Evolutionary conservation across 2,329 filamentous ascomycete species (phyloP).

Genomic region (Fonsecaea nubica): DNA sequence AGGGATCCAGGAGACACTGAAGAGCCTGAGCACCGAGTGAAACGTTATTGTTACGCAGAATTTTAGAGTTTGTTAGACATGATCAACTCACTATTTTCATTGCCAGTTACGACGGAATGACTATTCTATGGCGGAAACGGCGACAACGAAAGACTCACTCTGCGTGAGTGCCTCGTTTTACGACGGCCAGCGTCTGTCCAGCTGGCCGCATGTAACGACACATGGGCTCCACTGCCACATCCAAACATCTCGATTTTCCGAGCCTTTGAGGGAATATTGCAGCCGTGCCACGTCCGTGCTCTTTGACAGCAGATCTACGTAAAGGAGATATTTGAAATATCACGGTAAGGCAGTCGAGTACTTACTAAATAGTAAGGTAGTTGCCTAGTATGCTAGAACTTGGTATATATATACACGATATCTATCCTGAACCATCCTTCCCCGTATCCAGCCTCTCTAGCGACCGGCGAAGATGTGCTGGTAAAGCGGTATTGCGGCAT

Average conservation of each 20-base stretch:
- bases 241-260: neutral
- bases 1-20: constrained; percentile 21
- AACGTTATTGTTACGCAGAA: neutral
- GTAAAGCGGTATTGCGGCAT: neutral
- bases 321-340: neutral
- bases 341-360: neutral
- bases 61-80: neutral
- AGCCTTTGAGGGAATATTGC: neutral
- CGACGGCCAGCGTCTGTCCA: neutral
- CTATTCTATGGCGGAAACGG: neutral
- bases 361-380: neutral
- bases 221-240: neutral
- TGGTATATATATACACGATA: neutral
- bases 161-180: neutral
- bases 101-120: neutral
- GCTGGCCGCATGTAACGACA: neutral
- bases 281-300: neutral
- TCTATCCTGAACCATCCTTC: neutral
- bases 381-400: neutral
- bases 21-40: constrained; percentile 16
- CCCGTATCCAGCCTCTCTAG: neutral
- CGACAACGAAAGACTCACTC: neutral
- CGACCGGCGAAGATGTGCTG: neutral
- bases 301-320: neutral
- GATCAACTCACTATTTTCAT: neutral